These are phyloP conservation scores for Nothophytophthora sp. DNA, from an alignment of 352 stramenopile genomes.

Conservation along the genomic window DNA sequence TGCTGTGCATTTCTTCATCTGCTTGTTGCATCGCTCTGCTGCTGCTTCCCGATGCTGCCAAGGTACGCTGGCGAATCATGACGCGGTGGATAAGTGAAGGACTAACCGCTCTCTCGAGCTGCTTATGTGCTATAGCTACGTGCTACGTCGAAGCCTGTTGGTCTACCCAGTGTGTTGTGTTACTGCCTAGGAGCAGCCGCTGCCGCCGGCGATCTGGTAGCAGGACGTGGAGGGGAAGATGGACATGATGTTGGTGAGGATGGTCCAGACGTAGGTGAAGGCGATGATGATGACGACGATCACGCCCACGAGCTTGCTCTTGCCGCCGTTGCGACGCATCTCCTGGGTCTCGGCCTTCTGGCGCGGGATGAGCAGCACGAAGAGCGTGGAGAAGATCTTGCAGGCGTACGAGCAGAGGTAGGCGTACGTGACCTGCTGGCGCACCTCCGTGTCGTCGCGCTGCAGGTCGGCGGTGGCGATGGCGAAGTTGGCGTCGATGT, in stretches of 20 bases:
- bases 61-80: no score
- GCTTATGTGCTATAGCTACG: no score
- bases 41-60: no score
- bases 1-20: background rate
- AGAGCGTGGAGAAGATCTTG: conserved; percentile 30
- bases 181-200: no score
- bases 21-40: no score
- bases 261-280: conserved; percentile 36
- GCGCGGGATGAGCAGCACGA: conserved; percentile 35
- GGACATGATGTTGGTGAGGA: conserved; percentile 46
- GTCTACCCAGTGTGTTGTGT: no score
- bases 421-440: conserved; percentile 36
- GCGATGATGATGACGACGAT: conserved; percentile 16
- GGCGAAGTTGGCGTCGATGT: conserved; percentile 40
- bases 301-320: conserved; percentile 26
- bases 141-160: no score
- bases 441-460: conserved; percentile 28
- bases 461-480: conserved; percentile 23
- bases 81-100: no score
- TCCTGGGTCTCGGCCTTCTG: conserved; percentile 42
- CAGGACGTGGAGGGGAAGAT: conserved; percentile 40
- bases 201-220: conserved; percentile 34
- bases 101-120: no score
- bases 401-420: conserved; percentile 46
- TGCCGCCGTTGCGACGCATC: conserved; percentile 30